These are phyloP conservation scores for Salvia hispanica DNA, from an alignment of 257 asterid genomes.

Conservation along the genomic window DNA sequence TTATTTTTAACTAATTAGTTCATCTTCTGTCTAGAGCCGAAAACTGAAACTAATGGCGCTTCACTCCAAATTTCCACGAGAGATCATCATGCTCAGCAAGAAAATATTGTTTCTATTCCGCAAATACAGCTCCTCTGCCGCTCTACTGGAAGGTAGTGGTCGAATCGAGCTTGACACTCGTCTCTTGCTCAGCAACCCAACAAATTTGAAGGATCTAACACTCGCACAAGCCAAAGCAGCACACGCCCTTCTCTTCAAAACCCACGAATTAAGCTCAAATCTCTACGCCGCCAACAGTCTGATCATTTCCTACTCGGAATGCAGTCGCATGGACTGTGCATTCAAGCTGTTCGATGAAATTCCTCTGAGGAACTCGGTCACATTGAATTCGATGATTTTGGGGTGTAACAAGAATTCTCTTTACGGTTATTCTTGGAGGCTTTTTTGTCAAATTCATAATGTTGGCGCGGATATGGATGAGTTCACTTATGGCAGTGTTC, in stretches of 20 bases:
- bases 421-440: constrained; percentile 59
- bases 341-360: constrained; percentile 63
- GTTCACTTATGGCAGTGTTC: constrained; percentile 61
- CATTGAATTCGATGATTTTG: constrained; percentile 68
- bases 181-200: constrained; percentile 39
- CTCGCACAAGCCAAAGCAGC: constrained; percentile 45
- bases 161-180: constrained; percentile 30
- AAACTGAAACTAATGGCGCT: constrained; percentile 19
- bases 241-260: constrained; percentile 53
- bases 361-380: constrained; percentile 46
- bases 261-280: constrained; percentile 33
- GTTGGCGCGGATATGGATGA: constrained; percentile 49
- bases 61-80: constrained; percentile 25
- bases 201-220: constrained; percentile 37
- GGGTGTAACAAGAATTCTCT: constrained; percentile 55
- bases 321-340: constrained; percentile 50
- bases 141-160: constrained; percentile 29
- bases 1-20: too few species aligned
- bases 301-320: constrained; percentile 41
- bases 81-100: constrained; percentile 4
- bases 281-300: constrained; percentile 48
- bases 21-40: too few species aligned
- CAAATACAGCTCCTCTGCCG: constrained; percentile 38
- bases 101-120: constrained; percentile 22
- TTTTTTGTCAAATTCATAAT: constrained; percentile 51